Conservation (phyloP, 805 yeast genomes). For the Yarrowia sp. region DNA sequence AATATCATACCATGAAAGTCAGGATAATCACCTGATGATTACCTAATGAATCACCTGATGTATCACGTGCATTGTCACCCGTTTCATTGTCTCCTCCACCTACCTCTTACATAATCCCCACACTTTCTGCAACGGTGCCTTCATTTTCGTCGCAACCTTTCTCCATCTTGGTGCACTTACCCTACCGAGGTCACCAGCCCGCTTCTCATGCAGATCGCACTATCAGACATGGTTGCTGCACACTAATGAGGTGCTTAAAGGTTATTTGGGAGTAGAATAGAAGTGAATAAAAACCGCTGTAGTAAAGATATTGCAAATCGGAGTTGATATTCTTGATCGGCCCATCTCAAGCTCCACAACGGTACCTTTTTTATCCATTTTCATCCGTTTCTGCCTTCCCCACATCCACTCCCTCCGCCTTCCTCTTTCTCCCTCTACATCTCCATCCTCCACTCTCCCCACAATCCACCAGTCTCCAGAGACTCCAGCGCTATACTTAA, state of each 20-base stretch:
- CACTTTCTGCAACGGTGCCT: not conserved
- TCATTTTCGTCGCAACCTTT: not conserved
- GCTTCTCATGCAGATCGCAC: slow-evolving; percentile 7
- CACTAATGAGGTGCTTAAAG: not conserved
- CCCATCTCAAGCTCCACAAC: not conserved
- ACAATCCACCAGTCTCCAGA: not conserved
- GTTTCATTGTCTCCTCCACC: not conserved
- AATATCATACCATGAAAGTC: no score
- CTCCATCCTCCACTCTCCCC: not conserved
- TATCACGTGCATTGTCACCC: no score
- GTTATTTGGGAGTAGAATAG: not conserved
- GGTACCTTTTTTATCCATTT: not conserved
- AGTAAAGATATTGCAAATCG: no score
- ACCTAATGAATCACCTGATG: no score
- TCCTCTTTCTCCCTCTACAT: not conserved
- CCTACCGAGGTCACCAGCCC: not conserved
- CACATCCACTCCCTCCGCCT: not conserved
- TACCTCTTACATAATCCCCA: not conserved
- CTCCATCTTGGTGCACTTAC: not conserved
- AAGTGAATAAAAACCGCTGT: not conserved
- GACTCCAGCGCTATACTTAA: not conserved
- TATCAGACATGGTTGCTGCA: slow-evolving; percentile 24
- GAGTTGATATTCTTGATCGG: not conserved
- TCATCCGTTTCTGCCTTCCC: not conserved
- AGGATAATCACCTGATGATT: no score